Evolutionary conservation across 2,329 filamentous ascomycete species (phyloP).

Genomic region (Nothopassalora personata): DNA sequence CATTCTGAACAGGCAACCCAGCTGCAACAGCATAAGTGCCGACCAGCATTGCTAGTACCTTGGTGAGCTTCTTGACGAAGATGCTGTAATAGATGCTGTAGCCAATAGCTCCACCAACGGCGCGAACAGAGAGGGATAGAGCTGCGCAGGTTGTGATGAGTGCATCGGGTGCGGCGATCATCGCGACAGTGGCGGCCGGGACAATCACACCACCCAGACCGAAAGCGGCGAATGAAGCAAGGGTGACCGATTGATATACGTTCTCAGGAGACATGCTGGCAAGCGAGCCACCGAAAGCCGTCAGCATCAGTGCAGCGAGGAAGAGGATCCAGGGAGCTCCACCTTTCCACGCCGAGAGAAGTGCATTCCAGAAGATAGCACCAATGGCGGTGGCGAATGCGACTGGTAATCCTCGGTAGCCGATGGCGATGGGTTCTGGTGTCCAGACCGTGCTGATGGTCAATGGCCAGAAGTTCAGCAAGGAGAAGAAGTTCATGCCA

Average conservation of each 20-base stretch:
- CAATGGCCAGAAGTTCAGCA: conserved; percentile 56
- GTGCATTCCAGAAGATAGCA: conserved; percentile 52
- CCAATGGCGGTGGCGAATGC: conserved; percentile 56
- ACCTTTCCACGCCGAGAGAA: conserved; percentile 54
- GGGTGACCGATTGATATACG: conserved; percentile 16
- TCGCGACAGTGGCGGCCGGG: conserved; percentile 29
- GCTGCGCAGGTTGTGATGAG: conserved; percentile 28
- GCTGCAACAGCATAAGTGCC: conserved; percentile 21
- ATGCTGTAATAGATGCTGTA: conserved; percentile 30
- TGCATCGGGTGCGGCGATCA: conserved; percentile 28
- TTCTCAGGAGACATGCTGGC: conserved; percentile 53
- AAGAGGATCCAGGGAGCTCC: conserved; percentile 56
- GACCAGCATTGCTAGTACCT: conserved; percentile 17
- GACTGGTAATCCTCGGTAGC: conserved; percentile 58
- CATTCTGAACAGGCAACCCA: conserved; percentile 17
- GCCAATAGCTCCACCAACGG: conserved; percentile 28
- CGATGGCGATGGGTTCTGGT: conserved; percentile 57
- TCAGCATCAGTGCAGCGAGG: conserved; percentile 18
- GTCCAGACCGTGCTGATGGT: conserved; percentile 60
- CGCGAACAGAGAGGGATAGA: conserved; percentile 28
- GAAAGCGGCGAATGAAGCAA: conserved; percentile 32
- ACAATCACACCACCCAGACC: conserved; percentile 34
- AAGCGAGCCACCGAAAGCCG: conserved; percentile 41
- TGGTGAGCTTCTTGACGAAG: conserved; percentile 25
- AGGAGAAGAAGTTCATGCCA: conserved; percentile 34